Evolutionary conservation across 345 rosid species (phyloP).

Genomic region (Heritiera littoralis): DNA sequence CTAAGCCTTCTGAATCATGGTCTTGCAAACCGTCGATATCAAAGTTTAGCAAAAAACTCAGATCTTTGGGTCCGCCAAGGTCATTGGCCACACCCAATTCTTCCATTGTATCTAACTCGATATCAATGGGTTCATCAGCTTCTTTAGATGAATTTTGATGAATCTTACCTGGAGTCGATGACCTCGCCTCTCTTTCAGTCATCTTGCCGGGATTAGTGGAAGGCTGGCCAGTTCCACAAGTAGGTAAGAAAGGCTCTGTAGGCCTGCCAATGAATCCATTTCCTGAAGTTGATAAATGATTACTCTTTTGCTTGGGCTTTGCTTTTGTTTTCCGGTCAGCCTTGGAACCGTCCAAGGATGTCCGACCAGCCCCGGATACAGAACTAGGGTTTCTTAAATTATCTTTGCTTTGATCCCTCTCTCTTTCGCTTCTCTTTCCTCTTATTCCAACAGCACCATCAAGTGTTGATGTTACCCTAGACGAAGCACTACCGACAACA

Average conservation of each 20-base stretch:
- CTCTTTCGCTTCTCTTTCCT: constrained; percentile 59
- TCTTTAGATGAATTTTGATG: constrained; percentile 35
- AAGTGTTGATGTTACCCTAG: constrained; percentile 58
- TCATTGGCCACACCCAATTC: constrained; percentile 39
- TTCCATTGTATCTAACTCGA: constrained; percentile 59
- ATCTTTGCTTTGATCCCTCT: constrained; percentile 46
- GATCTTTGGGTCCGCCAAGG: constrained; percentile 50
- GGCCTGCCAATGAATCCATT: constrained; percentile 29
- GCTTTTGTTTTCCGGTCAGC: constrained; percentile 46
- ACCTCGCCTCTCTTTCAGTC: constrained; percentile 16
- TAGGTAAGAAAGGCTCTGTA: constrained; percentile 21
- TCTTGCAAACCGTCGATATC: constrained; percentile 76
- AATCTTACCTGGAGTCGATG: constrained; percentile 22
- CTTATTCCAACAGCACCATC: constrained; percentile 44
- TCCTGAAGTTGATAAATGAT: constrained; percentile 36
- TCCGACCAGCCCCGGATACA: constrained; percentile 28
- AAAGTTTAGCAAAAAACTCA: constrained; percentile 60
- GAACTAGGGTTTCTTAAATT: constrained; percentile 31
- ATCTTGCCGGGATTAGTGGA: constrained; percentile 19
- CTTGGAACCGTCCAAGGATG: constrained; percentile 29
- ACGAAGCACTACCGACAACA: constrained; percentile 69
- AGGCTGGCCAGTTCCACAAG: constrained; percentile 26
- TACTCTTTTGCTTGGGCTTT: constrained; percentile 65
- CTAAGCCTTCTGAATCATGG: constrained; percentile 71
- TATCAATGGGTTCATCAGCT: constrained; percentile 52